phyloP scores from a whole-genome alignment of 345 rosid genomes.

The Stellera chamaejasme region DNA sequence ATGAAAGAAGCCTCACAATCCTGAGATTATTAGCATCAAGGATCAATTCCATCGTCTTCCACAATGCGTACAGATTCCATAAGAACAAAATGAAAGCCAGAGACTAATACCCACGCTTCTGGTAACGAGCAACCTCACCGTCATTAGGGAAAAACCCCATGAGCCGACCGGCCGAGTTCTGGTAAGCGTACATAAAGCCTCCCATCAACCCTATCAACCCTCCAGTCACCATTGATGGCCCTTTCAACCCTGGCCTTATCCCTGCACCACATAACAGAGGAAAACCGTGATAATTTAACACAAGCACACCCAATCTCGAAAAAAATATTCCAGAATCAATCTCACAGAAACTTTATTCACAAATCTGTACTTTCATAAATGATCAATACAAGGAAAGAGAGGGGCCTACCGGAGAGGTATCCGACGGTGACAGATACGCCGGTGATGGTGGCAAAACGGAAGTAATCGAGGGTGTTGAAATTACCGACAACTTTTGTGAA shows the following conservation, averaged over 20 bases:
- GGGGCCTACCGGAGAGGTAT: slow-evolving; percentile 62
- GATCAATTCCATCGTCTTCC: neutral
- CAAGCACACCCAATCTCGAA: neutral
- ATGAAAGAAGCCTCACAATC: neutral
- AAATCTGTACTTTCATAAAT: no score
- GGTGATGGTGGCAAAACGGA: slow-evolving; percentile 66
- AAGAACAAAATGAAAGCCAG: slow-evolving; percentile 1
- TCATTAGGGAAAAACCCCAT: slow-evolving; percentile 97
- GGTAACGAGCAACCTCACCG: slow-evolving; percentile 66
- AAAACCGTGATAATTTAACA: neutral
- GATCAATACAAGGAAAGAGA: neutral
- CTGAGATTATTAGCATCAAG: slow-evolving; percentile 2
- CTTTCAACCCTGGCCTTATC: slow-evolving; percentile 78
- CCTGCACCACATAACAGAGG: slow-evolving; percentile 26
- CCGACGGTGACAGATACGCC: slow-evolving; percentile 95
- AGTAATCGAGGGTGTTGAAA: slow-evolving; percentile 71
- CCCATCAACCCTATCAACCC: slow-evolving; percentile 96
- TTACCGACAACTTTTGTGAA: slow-evolving; percentile 80
- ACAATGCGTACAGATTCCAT: neutral
- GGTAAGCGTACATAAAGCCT: slow-evolving; percentile 99
- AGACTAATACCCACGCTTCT: slow-evolving; percentile 37
- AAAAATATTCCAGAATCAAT: neutral
- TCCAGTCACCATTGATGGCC: slow-evolving; percentile 98
- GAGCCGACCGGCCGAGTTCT: slow-evolving; percentile 89
- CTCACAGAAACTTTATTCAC: no score